Evolutionary conservation across 2,329 filamentous ascomycete species (phyloP), one percentile per base, ranked within the genome.

Genomic region (Neodidymelliopsis sp.): DNA sequence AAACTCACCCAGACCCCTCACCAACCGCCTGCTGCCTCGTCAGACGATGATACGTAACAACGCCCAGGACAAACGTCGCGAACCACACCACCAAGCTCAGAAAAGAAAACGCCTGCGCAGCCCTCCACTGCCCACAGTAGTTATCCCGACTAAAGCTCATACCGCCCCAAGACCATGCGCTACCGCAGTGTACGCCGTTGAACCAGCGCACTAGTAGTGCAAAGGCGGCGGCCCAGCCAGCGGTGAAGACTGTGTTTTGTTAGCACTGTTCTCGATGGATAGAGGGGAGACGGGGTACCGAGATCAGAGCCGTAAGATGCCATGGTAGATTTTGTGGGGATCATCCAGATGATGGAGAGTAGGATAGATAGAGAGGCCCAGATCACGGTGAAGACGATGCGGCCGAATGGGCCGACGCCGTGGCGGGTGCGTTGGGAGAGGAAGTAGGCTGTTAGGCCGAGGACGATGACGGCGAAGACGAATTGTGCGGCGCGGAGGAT

Each of bases 331-430:
- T 83, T 81, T 65, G 89, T 89, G 2, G 89, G 89, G 29, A 92
- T 78, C 20, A 91, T 78, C 83, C 88, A 90, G 54, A 92, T 69
- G 19, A 92, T 73, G 4, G 83, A 78, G n/a, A 90, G 76, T 29
- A 92, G 70, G 44, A 91, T 84, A 10, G 85, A 84, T 13, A 92
- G 65, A 15, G 79, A 85, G 2, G 89, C 86, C 28, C 91, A 80
- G 13, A 90, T 83, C 65, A 88, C 83, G 34, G 87, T 83, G 77
- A 90, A 92, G 74, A 92, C 90, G 75, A 87, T 85, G 47, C 88
- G 85, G 25, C 80, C 84, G 28, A 82, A 74, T 13, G 78, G 74
- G 79, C 82, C 85, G 50, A 77, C 72, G 42, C 79, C 77, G 25
- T 77, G 70, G 24, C 75, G 57, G 16, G 54, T 52, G 45, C 56